Conservation (phyloP, 768 basidiomycete species). For the Rhodotorula babjevae region DNA sequence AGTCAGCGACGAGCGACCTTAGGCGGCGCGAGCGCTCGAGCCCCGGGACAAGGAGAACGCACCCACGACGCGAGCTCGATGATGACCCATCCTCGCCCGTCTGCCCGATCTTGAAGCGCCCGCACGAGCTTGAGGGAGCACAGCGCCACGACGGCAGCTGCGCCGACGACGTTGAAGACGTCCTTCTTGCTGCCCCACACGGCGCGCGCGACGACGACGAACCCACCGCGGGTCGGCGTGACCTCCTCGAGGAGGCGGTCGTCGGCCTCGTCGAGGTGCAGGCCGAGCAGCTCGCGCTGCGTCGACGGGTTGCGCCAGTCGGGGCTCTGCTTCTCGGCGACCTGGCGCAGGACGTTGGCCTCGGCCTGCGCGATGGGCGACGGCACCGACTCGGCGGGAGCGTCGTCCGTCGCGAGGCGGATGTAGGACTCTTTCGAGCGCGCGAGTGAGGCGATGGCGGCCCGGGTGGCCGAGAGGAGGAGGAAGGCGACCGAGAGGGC, state of each 20-base stretch:
- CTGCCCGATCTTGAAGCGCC: not conserved
- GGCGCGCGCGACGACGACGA: not conserved
- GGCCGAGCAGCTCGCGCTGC: slow-evolving; percentile 10
- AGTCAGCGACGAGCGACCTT: not conserved
- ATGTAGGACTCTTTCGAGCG: not conserved
- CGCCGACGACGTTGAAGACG: not conserved
- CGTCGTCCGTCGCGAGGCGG: slow-evolving; percentile 1
- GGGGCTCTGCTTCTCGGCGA: slow-evolving; percentile 18
- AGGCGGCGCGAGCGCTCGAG: not conserved
- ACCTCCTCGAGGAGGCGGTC: not conserved
- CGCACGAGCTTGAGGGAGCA: not conserved
- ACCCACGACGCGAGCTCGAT: slow-evolving; percentile 22
- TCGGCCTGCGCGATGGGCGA: slow-evolving; percentile 33
- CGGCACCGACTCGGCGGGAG: not conserved
- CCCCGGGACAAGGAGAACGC: slow-evolving; percentile 4
- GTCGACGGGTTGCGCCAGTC: slow-evolving; percentile 5
- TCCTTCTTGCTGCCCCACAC: slow-evolving; percentile 33
- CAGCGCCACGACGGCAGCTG: not conserved
- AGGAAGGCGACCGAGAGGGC: slow-evolving; percentile 24
- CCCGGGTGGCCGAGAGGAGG: slow-evolving; percentile 11
- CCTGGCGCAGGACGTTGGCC: slow-evolving; percentile 14
- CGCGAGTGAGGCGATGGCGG: not conserved
- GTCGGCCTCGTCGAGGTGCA: not conserved
- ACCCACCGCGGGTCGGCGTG: not conserved
- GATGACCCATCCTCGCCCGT: not conserved